Percentiles rank a stretch among this genome's conserved stretches.
These are phyloP conservation scores for Choiromyces venosus DNA, from an alignment of 495 filamentous ascomycete genomes.

Conservation along the genomic window DNA sequence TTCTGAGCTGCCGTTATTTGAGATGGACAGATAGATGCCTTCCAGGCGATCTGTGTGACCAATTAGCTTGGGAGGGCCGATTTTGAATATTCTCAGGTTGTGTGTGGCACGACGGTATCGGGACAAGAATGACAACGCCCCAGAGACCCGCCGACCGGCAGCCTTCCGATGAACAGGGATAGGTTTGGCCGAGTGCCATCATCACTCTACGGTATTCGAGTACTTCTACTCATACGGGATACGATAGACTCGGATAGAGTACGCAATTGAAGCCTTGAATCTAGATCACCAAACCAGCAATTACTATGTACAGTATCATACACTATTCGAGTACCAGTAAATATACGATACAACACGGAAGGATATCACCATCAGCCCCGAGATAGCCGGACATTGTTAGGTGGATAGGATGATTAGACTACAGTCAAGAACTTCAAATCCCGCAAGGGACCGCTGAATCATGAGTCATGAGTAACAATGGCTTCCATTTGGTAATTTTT, in stretches of 20 bases:
- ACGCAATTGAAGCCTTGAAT: background rate
- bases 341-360: background rate
- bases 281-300: background rate
- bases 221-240: background rate
- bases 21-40: background rate
- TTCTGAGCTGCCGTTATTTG: background rate
- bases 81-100: background rate
- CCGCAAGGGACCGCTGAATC: background rate
- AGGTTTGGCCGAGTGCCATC: background rate
- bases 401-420: background rate
- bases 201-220: background rate
- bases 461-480: background rate
- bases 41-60: background rate
- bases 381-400: background rate
- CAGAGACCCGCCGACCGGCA: background rate
- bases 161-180: background rate
- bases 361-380: background rate
- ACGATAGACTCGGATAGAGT: background rate
- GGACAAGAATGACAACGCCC: background rate
- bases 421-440: background rate
- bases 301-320: background rate
- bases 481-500: background rate
- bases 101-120: background rate
- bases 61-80: background rate
- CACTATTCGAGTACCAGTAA: too few species aligned